Conservation (phyloP, 2,329 filamentous ascomycete species). For the Xylaria sp. region DNA sequence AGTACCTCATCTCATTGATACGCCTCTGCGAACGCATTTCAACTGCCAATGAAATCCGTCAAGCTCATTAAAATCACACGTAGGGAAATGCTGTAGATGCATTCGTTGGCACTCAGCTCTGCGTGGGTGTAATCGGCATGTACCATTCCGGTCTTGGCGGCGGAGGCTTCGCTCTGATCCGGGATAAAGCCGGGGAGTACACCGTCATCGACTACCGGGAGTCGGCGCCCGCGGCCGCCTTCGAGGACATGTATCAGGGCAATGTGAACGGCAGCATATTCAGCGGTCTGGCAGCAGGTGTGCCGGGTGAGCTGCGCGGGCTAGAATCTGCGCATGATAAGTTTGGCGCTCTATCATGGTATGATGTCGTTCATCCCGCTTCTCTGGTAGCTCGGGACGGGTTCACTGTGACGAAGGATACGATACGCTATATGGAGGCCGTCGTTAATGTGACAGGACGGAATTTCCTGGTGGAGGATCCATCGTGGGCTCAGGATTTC, state of each 20-base stretch:
- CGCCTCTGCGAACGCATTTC: neutral
- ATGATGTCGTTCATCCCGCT: constrained; percentile 77
- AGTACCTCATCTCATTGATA: constrained; percentile 31
- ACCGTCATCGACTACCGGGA: constrained; percentile 93
- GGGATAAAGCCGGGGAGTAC: constrained; percentile 75
- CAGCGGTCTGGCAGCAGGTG: constrained; percentile 77
- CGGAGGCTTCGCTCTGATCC: constrained; percentile 88
- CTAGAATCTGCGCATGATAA: constrained; percentile 80
- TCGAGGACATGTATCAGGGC: constrained; percentile 84
- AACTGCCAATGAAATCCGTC: neutral
- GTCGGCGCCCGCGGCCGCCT: constrained; percentile 83
- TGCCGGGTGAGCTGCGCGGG: constrained; percentile 81
- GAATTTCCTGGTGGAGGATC: constrained; percentile 79
- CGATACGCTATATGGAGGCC: constrained; percentile 76
- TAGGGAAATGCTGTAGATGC: constrained; percentile 82
- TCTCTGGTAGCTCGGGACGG: constrained; percentile 78
- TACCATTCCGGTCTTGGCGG: constrained; percentile 88
- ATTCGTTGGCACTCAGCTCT: constrained; percentile 78
- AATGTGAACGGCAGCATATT: constrained; percentile 74
- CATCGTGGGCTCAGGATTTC: constrained; percentile 88
- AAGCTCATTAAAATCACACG: neutral
- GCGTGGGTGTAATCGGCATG: constrained; percentile 80
- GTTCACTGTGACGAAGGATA: constrained; percentile 78
- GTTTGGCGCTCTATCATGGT: constrained; percentile 77
- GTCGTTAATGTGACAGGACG: constrained; percentile 51